Conservation (phyloP, 768 basidiomycete genomes). For the Tylopilus vinaceipallidus region DNA sequence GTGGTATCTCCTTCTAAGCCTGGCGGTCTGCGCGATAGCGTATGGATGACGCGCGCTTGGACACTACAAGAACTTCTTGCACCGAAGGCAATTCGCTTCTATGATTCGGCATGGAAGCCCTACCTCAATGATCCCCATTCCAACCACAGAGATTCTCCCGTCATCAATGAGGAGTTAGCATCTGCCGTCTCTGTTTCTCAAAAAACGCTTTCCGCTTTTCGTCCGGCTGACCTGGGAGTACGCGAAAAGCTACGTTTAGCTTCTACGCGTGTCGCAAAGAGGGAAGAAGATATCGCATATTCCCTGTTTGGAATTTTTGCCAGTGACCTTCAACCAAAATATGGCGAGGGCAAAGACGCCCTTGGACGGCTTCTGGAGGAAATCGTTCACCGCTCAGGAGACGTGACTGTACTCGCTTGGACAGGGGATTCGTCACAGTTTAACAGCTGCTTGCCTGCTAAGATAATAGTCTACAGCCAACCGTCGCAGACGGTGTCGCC, state of each 20-base stretch:
- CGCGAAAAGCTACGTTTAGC: constrained; percentile 4
- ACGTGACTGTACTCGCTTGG: constrained; percentile 6
- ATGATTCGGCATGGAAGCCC: constrained; percentile 3
- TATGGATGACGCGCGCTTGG: constrained; percentile 8
- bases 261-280: neutral
- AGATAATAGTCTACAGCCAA: constrained; percentile 1
- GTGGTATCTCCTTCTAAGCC: neutral
- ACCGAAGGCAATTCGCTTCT: constrained; percentile 8
- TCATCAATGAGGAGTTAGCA: neutral
- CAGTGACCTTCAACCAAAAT: constrained; percentile 2
- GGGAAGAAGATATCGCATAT: neutral
- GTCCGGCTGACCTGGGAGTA: neutral
- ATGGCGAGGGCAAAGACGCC: neutral
- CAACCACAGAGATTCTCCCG: constrained; percentile 1
- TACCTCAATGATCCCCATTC: constrained; percentile 1
- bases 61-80: constrained; percentile 9
- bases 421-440: neutral
- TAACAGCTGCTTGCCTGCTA: constrained; percentile 4
- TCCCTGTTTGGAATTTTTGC: constrained; percentile 4
- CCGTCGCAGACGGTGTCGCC: neutral
- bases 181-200: neutral
- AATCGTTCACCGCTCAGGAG: constrained; percentile 4
- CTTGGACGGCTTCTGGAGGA: constrained; percentile 7
- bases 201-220: neutral
- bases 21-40: neutral